phyloP scores from a whole-genome alignment of 257 asterid genomes.

The Nicotiana attenuata region DNA sequence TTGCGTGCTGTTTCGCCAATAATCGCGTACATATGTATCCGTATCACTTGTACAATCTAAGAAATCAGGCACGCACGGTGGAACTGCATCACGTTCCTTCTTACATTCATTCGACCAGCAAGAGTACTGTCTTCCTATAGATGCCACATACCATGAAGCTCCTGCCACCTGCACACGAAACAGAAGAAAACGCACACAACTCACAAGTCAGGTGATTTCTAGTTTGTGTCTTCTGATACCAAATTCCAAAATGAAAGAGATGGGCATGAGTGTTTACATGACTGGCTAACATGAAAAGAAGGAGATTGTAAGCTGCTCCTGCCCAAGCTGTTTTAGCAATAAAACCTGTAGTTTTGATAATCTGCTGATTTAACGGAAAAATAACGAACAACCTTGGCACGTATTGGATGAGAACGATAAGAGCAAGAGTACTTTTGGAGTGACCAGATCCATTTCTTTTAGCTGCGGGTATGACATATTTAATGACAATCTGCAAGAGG shows the following conservation, averaged over 20 bases:
- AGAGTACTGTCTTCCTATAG: constrained; percentile 80
- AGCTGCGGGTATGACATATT: constrained; percentile 75
- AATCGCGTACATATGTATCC: constrained; percentile 18
- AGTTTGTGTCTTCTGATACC: background rate
- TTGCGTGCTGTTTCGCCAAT: constrained; percentile 62
- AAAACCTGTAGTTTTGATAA: constrained; percentile 79
- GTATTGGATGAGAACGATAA: constrained; percentile 83
- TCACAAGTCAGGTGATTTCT: background rate
- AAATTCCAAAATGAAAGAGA: background rate
- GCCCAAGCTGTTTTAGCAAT: constrained; percentile 98
- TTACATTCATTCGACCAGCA: constrained; percentile 69
- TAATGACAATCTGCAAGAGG: constrained; percentile 63
- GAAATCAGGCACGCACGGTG: constrained; percentile 45
- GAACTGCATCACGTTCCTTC: constrained; percentile 31
- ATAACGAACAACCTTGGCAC: constrained; percentile 75
- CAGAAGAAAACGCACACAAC: background rate
- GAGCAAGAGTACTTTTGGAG: constrained; percentile 75
- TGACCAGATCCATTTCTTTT: constrained; percentile 57
- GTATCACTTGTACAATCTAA: constrained; percentile 47
- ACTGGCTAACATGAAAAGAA: constrained; percentile 84
- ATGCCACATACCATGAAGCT: constrained; percentile 89
- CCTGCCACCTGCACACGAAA: constrained; percentile 54
- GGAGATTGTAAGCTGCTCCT: constrained; percentile 90
- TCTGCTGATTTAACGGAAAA: constrained; percentile 65
- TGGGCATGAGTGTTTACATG: constrained; percentile 42